Base-by-base conservation (phyloP, 164 flowering plant genomes). In the Piper longum region DNA sequence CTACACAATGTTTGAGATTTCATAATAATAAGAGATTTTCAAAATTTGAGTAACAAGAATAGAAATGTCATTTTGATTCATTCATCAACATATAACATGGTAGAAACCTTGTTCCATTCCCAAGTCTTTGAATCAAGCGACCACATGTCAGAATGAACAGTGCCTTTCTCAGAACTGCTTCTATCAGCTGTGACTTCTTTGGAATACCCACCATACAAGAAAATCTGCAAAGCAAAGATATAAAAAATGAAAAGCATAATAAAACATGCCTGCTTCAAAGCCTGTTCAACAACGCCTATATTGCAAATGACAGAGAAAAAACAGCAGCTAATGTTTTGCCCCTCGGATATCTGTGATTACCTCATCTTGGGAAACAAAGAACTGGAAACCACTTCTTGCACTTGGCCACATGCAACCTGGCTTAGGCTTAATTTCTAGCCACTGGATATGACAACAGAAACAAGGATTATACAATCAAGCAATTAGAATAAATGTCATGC, bases 401-500 rank as follows among this genome's bases (percentile, higher is more conserved):
- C 88, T 88, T 16, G 99, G 99, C 99, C 99, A 90, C 87, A 88
- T 71, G 76, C 88, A 71, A 55, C 96, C 97, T 71, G 84, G 99
- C 60, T 61, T 78, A 54, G 96, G 95, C 72, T 87, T 93, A 73
- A 93, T 83, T 79, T 93, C 97, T 85, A 87, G 96, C 99, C 99
- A 93, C 99, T 93, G 64, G 60, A 57, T 57, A 4, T 6, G 41
- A 39, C 39, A 57, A 57, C 52, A 48, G 14, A 48, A 48, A 48
- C 12, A 48, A 26, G 60, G 4, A 17, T 2, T 6, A 57, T 41
- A 36, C 14, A 13, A 26, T 2, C 41, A 16, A 7, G 41, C 6
- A 39, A n/a, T 8, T 13, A 36, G 14, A 40, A 60, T 42, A 4
- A 11, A 60, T 41, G 62, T 12, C 9, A 42, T 16, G 7, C 3